phyloP scores from a whole-genome alignment of 2,329 filamentous ascomycete genomes.

The Paracoccidioides lutzii region DNA sequence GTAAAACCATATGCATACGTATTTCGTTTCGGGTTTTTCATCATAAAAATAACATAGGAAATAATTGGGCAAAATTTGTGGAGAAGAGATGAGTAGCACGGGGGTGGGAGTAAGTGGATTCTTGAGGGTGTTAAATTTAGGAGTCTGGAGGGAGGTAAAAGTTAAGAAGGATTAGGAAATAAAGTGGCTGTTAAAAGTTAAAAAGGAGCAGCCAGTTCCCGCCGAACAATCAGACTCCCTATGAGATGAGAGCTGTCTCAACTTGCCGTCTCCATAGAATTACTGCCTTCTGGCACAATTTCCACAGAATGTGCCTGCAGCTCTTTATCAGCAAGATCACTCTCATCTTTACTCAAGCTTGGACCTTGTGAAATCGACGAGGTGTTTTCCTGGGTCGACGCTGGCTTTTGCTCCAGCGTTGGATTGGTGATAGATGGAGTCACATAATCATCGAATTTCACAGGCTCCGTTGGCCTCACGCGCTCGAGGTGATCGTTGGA shows the following conservation, averaged over 20 bases:
- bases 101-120: too few relatives aligned
- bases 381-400: constrained; percentile 5
- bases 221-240: too few relatives aligned
- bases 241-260: background rate
- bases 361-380: background rate
- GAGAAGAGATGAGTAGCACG: too few relatives aligned
- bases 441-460: constrained; percentile 10
- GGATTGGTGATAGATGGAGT: background rate
- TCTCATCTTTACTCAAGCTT: constrained; percentile 7
- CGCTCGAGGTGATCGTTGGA: constrained; percentile 28
- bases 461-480: constrained; percentile 9
- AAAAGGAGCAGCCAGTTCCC: too few relatives aligned
- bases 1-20: too few relatives aligned
- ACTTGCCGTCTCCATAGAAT: background rate
- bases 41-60: too few relatives aligned
- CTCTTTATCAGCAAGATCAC: constrained; percentile 21
- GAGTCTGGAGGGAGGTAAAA: too few relatives aligned
- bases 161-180: too few relatives aligned
- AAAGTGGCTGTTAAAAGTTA: too few relatives aligned
- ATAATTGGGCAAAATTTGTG: too few relatives aligned
- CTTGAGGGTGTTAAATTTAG: too few relatives aligned
- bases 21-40: too few relatives aligned
- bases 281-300: background rate
- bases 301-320: constrained; percentile 26
- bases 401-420: constrained; percentile 6